phyloP scores from a whole-genome alignment of 352 stramenopile species.

The Phytophthora capsici region DNA sequence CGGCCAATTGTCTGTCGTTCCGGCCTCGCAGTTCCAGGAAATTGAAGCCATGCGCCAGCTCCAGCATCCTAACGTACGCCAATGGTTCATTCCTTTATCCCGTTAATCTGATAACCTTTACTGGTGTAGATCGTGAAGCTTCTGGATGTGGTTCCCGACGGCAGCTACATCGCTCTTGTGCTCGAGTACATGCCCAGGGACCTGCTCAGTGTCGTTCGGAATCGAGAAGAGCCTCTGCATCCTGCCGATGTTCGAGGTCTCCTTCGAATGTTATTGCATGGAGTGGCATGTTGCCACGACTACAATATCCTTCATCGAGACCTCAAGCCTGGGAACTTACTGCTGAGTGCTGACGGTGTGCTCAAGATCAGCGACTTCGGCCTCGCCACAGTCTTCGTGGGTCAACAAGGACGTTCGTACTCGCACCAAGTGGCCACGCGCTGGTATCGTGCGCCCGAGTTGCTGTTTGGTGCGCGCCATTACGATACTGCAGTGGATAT shows the following conservation, averaged over 20 bases:
- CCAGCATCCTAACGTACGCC: constrained; percentile 65
- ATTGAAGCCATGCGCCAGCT: constrained; percentile 80
- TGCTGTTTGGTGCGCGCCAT: constrained; percentile 71
- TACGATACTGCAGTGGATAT: constrained; percentile 78
- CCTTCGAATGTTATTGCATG: constrained; percentile 74
- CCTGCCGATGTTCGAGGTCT: constrained; percentile 57
- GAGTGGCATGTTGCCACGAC: constrained; percentile 64
- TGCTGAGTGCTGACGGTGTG: constrained; percentile 55
- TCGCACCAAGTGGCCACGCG: constrained; percentile 82
- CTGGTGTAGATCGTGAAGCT: constrained; percentile 66
- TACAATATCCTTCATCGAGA: constrained; percentile 77
- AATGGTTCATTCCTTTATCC: not conserved
- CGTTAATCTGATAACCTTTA: no score
- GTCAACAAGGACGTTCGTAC: constrained; percentile 41
- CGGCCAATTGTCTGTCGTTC: constrained; percentile 51
- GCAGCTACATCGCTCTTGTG: constrained; percentile 64
- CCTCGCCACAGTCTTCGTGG: constrained; percentile 72
- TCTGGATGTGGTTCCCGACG: constrained; percentile 63
- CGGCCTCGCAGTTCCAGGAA: constrained; percentile 72
- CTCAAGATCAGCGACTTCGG: constrained; percentile 86
- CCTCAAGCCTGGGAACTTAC: constrained; percentile 77
- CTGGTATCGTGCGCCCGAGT: constrained; percentile 84
- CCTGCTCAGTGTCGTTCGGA: constrained; percentile 64
- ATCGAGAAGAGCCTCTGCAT: constrained; percentile 41
- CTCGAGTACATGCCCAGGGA: constrained; percentile 77